These are phyloP conservation scores for Hypoxylon lienhwacheense DNA, from an alignment of 495 filamentous ascomycete species.

Conservation along the genomic window DNA sequence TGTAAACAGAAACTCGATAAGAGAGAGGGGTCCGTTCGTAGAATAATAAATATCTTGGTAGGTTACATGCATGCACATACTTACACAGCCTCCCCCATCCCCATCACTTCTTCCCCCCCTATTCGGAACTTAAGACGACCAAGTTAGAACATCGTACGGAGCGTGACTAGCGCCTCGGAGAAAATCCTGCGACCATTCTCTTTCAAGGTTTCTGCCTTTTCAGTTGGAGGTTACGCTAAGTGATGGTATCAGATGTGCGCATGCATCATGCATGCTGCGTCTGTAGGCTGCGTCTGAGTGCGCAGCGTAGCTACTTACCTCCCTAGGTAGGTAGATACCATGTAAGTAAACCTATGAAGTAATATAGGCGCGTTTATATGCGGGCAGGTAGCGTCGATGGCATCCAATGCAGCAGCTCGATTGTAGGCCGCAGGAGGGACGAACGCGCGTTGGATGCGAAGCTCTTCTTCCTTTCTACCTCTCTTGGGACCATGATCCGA, in stretches of 20 bases:
- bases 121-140: not conserved
- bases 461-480: constrained; percentile 7
- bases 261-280: constrained; percentile 3
- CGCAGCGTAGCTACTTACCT: too few relatives aligned
- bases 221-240: too few relatives aligned
- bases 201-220: constrained; percentile 22
- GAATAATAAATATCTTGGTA: too few relatives aligned
- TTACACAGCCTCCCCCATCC: constrained; percentile 10
- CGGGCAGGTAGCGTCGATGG: constrained; percentile 21
- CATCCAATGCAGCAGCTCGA: constrained; percentile 20
- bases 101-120: not conserved
- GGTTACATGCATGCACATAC: too few relatives aligned
- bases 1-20: too few relatives aligned
- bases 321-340: not conserved
- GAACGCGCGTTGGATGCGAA: constrained; percentile 13
- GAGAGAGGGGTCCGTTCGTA: too few relatives aligned
- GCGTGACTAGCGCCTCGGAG: constrained; percentile 29
- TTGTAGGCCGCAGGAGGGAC: constrained; percentile 30
- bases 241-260: not conserved
- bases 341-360: too few relatives aligned
- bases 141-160: constrained; percentile 13
- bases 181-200: constrained; percentile 26
- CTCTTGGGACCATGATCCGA: not conserved
- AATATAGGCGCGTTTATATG: constrained; percentile 9
- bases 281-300: too few relatives aligned